Conservation (phyloP, 257 asterid species). For the Solanum tarapatanum region DNA sequence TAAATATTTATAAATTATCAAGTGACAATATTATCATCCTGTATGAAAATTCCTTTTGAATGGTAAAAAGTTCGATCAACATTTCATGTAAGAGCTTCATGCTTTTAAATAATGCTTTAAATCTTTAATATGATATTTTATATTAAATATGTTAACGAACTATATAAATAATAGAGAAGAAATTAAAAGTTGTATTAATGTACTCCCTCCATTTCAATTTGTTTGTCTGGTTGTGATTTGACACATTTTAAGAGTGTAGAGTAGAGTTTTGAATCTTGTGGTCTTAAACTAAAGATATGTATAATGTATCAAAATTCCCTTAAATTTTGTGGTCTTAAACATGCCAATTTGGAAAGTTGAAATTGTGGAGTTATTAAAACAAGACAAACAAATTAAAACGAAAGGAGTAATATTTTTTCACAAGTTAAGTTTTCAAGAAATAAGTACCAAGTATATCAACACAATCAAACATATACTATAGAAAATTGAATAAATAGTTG, state of each 20-base stretch:
- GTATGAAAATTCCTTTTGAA: background rate
- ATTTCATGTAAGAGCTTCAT: background rate
- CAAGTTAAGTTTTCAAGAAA: background rate
- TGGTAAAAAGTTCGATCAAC: background rate
- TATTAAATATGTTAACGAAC: background rate
- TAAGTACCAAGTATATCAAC: background rate
- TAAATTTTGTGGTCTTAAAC: background rate
- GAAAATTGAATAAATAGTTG: background rate
- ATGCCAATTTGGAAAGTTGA: background rate
- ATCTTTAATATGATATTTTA: background rate
- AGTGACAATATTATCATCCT: background rate
- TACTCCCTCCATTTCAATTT: background rate
- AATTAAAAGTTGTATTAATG: background rate
- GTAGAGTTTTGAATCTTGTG: background rate
- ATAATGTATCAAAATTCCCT: background rate
- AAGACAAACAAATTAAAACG: background rate
- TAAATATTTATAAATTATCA: background rate
- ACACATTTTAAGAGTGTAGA: background rate
- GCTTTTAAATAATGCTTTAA: background rate
- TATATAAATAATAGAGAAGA: background rate
- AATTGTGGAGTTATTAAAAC: background rate
- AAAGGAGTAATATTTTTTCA: background rate
- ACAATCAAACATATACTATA: background rate
- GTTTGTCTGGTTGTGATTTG: background rate
- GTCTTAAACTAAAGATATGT: background rate